Evolutionary conservation across 1,284 basidiomycete species (phyloP).

Genomic region (Ustilago sp.): DNA sequence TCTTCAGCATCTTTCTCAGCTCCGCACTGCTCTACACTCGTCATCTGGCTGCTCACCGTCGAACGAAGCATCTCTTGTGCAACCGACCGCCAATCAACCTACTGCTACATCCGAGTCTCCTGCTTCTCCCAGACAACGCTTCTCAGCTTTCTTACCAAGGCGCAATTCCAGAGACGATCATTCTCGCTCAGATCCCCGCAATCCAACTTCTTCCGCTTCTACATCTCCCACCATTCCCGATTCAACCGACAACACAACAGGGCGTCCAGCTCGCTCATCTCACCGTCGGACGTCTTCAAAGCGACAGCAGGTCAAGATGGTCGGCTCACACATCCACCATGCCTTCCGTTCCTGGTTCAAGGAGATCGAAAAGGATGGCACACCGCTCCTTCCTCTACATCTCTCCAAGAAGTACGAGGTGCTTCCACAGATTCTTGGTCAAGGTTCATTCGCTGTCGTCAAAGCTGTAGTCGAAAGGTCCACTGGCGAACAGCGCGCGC

Average conservation of each 20-base stretch:
- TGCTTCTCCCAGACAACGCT: conserved; percentile 10
- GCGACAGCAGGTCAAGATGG: conserved; percentile 57
- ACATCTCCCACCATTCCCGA: background rate
- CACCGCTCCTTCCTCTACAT: conserved; percentile 57
- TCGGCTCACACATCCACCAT: conserved; percentile 60
- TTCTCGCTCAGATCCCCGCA: background rate
- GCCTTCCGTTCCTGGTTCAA: conserved; percentile 65
- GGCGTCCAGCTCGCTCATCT: conserved; percentile 16
- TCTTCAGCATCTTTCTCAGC: conserved; percentile 21
- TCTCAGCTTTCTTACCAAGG: conserved; percentile 26
- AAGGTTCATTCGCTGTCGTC: conserved; percentile 67
- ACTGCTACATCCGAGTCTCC: conserved; percentile 2
- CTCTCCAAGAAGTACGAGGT: conserved; percentile 66
- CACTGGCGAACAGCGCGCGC: conserved; percentile 60
- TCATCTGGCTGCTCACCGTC: background rate
- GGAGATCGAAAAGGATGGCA: conserved; percentile 63
- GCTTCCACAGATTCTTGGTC: conserved; percentile 53
- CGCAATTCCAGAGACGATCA: conserved; percentile 11
- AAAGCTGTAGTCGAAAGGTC: conserved; percentile 51
- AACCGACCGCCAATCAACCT: background rate
- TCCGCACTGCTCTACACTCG: background rate
- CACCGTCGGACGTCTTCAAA: conserved; percentile 26
- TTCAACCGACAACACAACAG: background rate
- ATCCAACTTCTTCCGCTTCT: background rate
- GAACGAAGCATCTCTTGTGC: background rate